Evolutionary conservation across 768 basidiomycete species (phyloP), one percentile per base, ranked within the genome.

Genomic region (Phlebiopsis flavidoalba): DNA sequence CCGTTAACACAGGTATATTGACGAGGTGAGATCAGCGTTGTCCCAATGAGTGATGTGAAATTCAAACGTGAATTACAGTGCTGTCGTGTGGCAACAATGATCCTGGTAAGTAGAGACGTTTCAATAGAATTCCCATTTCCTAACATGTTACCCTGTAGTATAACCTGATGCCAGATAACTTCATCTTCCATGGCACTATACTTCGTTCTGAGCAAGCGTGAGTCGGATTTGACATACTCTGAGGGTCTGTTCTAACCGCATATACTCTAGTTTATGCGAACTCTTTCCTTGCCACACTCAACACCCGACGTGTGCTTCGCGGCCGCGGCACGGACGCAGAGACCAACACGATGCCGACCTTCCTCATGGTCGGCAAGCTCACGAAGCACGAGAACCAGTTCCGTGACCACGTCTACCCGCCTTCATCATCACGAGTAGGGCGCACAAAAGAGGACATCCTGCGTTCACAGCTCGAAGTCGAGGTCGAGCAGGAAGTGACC

Each of bases 211-310:
- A 84, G 82, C 70, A 89, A 89, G 75, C 65, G 87, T 87, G 67
- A 64, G 85, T 70, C 43, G 24, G 24, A 15, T 48, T 31, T 19
- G 17, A 24, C n/a, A 10, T 37, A 17, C 46, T 37, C 22, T 19
- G 4, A 17, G 12, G 5, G 7, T 15, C 14, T 48, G 12, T 22
- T 51, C n/a, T 5, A 37, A 53, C 33, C n/a, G 22, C 43, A 56
- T 51, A 61, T 51, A 17, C 22, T 21, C 35, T 58, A 85, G 84
- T 86, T n/a, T 85, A 87, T 63, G 82, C 79, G 0, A 80, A 83
- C 53, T 87, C 86, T n/a, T 78, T 85, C 70, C 74, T 88, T 68
- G 85, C 86, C 43, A 84, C 86, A 14, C 76, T 89, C 37, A 88
- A 88, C 70, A 86, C 86, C 2, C 79, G 87, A 19, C 74, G 81